A percentile compares a stretch with the other conserved stretches of the same genome.
phyloP scores from a whole-genome alignment of 768 basidiomycete genomes.

The Phylloporus arenicola region DNA sequence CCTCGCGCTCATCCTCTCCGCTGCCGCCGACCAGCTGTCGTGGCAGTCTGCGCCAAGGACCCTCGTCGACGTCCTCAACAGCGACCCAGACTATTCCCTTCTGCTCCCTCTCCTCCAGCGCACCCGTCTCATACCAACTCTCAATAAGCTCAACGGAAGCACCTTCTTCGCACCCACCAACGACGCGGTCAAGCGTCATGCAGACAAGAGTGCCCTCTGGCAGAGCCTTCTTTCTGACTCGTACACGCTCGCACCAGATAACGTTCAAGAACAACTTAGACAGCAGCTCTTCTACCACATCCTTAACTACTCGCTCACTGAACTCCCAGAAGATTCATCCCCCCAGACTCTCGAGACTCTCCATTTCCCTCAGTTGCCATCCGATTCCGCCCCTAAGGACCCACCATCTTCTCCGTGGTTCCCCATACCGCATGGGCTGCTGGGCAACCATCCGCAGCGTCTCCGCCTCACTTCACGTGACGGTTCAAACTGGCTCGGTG shows the following conservation, averaged over 20 bases:
- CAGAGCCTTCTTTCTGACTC: constrained; percentile 23
- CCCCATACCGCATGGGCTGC: constrained; percentile 73
- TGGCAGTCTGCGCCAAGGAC: constrained; percentile 42
- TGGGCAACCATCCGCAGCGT: constrained; percentile 78
- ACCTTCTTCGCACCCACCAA: constrained; percentile 97
- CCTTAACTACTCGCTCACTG: constrained; percentile 69
- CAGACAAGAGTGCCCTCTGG: constrained; percentile 30
- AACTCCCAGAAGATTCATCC: constrained; percentile 37
- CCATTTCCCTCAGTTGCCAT: constrained; percentile 57
- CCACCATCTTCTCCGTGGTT: constrained; percentile 83
- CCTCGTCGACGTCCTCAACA: constrained; percentile 71
- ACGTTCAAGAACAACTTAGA: constrained; percentile 75
- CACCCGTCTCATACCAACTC: constrained; percentile 83
- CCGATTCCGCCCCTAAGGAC: constrained; percentile 57
- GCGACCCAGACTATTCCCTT: constrained; percentile 72
- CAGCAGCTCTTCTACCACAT: constrained; percentile 95
- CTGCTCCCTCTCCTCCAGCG: constrained; percentile 75
- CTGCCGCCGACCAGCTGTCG: constrained; percentile 20
- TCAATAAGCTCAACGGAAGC: constrained; percentile 76
- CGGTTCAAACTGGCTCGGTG: constrained; percentile 53
- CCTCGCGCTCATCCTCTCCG: constrained; percentile 31
- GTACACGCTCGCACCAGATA: constrained; percentile 51
- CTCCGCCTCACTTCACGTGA: constrained; percentile 57
- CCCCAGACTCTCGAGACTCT: constrained; percentile 51
- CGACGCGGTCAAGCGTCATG: constrained; percentile 66